Percentiles rank a stretch among this genome's conserved stretches.
phyloP scores from a whole-genome alignment of 2,329 filamentous ascomycete genomes.

The Chrysoporthe deuterocubensis region DNA sequence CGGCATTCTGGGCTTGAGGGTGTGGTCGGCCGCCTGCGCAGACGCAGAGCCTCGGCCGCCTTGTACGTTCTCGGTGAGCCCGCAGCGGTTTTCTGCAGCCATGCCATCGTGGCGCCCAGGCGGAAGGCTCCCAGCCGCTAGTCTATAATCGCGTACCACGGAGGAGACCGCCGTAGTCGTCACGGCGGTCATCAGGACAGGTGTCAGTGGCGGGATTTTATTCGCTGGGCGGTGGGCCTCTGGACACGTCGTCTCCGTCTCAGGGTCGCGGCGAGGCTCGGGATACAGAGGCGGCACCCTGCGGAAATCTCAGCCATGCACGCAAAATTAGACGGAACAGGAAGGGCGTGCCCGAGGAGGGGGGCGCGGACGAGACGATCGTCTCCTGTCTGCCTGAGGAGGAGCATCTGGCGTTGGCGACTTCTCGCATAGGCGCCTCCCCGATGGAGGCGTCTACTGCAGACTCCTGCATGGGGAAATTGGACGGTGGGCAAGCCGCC shows the following conservation, averaged over 20 bases:
- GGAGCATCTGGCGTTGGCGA: not conserved
- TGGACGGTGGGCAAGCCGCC: slow-evolving; percentile 23
- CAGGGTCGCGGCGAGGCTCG: slow-evolving; percentile 1
- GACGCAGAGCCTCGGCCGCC: not conserved
- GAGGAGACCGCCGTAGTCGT: slow-evolving; percentile 3
- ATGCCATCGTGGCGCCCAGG: not conserved
- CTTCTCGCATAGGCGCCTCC: slow-evolving; percentile 14
- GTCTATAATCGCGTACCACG: slow-evolving; percentile 1
- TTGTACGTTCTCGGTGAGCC: slow-evolving; percentile 3
- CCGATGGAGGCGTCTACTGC: slow-evolving; percentile 29
- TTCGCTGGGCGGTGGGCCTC: slow-evolving; percentile 12
- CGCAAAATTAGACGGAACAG: slow-evolving; percentile 12
- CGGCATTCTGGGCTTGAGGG: not conserved
- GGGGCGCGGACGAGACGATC: not conserved
- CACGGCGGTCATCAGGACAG: slow-evolving; percentile 6
- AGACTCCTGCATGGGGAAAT: slow-evolving; percentile 30
- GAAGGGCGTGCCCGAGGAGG: not conserved
- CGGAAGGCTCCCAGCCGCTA: slow-evolving; percentile 1
- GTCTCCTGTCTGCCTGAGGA: not conserved
- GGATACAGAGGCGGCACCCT: not conserved
- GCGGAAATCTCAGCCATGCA: slow-evolving; percentile 13
- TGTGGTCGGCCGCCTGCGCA: not conserved
- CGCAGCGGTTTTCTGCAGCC: not conserved
- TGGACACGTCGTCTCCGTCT: slow-evolving; percentile 10
- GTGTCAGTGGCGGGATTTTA: not conserved